A percentile compares a stretch with the other conserved stretches of the same genome.
These are phyloP conservation scores for Raffaelea albimanens DNA, from an alignment of 2,329 filamentous ascomycete species.

Conservation along the genomic window DNA sequence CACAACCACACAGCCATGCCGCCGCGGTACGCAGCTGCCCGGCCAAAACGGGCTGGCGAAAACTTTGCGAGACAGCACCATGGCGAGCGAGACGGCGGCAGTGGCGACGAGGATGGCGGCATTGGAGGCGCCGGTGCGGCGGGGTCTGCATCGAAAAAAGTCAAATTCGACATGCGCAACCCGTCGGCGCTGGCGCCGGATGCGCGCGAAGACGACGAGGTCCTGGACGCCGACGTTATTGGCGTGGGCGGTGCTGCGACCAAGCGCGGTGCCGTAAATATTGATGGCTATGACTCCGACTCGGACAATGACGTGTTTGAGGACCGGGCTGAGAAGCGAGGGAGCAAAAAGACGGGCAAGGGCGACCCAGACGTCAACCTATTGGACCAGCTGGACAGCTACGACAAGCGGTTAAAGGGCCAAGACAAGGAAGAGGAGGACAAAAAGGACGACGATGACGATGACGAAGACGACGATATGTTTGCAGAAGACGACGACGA, in stretches of 20 bases:
- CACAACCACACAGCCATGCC: slow-evolving; percentile 31
- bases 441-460: slow-evolving; percentile 22
- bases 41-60: slow-evolving; percentile 77
- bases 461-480: slow-evolving; percentile 62
- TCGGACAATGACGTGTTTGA: slow-evolving; percentile 87
- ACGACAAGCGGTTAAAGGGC: slow-evolving; percentile 32
- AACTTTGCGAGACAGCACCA: slow-evolving; percentile 69
- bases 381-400: slow-evolving; percentile 44
- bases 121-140: slow-evolving; percentile 30
- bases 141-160: slow-evolving; percentile 54
- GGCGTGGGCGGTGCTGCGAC: slow-evolving; percentile 64
- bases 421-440: slow-evolving; percentile 14
- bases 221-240: slow-evolving; percentile 88
- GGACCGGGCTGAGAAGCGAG: slow-evolving; percentile 57
- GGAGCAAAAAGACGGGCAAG: slow-evolving; percentile 2
- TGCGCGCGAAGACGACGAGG: slow-evolving; percentile 59
- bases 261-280: slow-evolving; percentile 88
- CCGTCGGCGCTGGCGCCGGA: slow-evolving; percentile 85
- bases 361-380: slow-evolving; percentile 33
- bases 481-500: slow-evolving; percentile 57
- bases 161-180: slow-evolving; percentile 90
- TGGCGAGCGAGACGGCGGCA: slow-evolving; percentile 37
- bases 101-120: slow-evolving; percentile 36
- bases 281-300: slow-evolving; percentile 95
- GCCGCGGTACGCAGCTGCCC: slow-evolving; percentile 53